phyloP scores from a whole-genome alignment of 306 rosid species.

The Vigna angularis region DNA sequence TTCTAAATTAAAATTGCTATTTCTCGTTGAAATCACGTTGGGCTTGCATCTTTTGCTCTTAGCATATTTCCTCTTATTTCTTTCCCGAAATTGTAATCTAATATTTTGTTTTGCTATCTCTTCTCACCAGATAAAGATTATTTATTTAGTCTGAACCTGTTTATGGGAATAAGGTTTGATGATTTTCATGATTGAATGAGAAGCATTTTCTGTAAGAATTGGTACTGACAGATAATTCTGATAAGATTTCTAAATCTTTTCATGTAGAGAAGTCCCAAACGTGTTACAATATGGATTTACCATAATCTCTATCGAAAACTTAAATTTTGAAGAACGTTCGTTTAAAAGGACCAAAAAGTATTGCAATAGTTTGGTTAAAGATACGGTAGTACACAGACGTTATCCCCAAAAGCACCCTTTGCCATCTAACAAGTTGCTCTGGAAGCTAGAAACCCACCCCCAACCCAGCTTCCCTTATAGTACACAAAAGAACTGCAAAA shows the following conservation, averaged over 20 bases:
- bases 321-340: constrained; percentile 1
- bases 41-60: too few species aligned
- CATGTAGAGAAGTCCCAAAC: background rate
- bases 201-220: background rate
- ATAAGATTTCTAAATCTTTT: background rate
- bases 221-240: background rate
- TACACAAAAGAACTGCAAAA: constrained; percentile 66
- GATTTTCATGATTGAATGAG: background rate
- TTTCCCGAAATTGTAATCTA: too few species aligned
- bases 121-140: background rate
- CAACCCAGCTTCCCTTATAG: constrained; percentile 52
- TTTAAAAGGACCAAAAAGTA: constrained; percentile 44
- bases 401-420: constrained; percentile 52
- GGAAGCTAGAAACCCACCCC: constrained; percentile 53
- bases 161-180: background rate
- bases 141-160: background rate
- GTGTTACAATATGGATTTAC: background rate
- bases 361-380: constrained; percentile 52
- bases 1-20: too few species aligned
- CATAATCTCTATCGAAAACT: background rate
- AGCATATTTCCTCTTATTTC: too few species aligned
- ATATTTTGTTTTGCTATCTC: too few species aligned
- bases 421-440: constrained; percentile 53
- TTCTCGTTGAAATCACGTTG: background rate
- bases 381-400: constrained; percentile 67